Conservation (phyloP, 2,329 filamentous ascomycete genomes). For the Venturiaceae sp. region DNA sequence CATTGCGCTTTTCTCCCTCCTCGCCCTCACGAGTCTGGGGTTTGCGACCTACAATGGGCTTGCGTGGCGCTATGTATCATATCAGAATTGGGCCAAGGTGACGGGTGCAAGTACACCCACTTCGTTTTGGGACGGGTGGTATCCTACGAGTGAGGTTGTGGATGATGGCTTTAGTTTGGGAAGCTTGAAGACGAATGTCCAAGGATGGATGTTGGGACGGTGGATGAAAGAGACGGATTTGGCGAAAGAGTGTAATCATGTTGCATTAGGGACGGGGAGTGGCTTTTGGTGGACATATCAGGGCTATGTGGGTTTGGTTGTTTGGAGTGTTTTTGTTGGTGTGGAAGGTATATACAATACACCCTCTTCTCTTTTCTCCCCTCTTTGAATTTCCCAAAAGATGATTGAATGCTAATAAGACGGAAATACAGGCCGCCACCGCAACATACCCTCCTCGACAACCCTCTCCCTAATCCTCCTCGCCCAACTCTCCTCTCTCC, state of each 20-base stretch:
- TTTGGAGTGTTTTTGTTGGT: slow-evolving; percentile 48
- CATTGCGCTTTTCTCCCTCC: slow-evolving; percentile 29
- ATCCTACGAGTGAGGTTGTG: slow-evolving; percentile 21
- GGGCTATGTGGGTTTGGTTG: slow-evolving; percentile 43
- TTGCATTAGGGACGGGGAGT: slow-evolving; percentile 43
- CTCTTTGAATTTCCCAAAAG: not conserved
- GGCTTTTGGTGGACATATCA: slow-evolving; percentile 56
- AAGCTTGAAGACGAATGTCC: not conserved
- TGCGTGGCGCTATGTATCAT: slow-evolving; percentile 36
- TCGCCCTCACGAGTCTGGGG: slow-evolving; percentile 37
- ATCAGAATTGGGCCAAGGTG: slow-evolving; percentile 39
- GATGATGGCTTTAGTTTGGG: slow-evolving; percentile 8
- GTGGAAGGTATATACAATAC: slow-evolving; percentile 39
- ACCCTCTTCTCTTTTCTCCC: not conserved
- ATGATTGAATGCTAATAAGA: not conserved
- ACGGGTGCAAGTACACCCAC: slow-evolving; percentile 30
- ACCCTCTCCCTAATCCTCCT: slow-evolving; percentile 48
- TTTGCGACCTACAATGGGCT: slow-evolving; percentile 35
- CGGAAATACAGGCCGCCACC: slow-evolving; percentile 32
- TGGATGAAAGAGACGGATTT: slow-evolving; percentile 47
- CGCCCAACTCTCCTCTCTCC: slow-evolving; percentile 50
- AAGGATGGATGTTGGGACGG: slow-evolving; percentile 30
- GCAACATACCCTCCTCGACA: slow-evolving; percentile 39
- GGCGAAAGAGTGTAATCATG: slow-evolving; percentile 43
- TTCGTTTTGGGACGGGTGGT: slow-evolving; percentile 28